A percentile compares a stretch with the other conserved stretches of the same genome.
These are phyloP conservation scores for Camellia sinensis DNA, from an alignment of 148 eudicot species.

Conservation along the genomic window DNA sequence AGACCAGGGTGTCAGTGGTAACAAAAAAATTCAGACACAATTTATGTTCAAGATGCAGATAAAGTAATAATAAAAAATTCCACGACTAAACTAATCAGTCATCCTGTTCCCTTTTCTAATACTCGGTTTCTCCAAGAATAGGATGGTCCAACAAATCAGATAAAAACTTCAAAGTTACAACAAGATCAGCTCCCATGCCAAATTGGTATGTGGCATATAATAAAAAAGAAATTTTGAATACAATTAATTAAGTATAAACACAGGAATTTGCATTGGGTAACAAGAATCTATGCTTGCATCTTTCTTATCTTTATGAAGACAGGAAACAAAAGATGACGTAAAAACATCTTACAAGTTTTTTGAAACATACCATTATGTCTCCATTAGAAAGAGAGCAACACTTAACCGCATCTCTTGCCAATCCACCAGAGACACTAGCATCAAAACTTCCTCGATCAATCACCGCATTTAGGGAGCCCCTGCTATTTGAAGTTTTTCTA, in stretches of 20 bases:
- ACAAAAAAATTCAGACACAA: no score
- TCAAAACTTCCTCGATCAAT: constrained; percentile 71
- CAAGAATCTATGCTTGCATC: not conserved
- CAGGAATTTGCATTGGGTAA: not conserved
- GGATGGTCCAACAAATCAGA: not conserved
- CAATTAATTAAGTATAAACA: not conserved
- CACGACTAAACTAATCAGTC: not conserved
- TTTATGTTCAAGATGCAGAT: no score
- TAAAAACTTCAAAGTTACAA: not conserved
- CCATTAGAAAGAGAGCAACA: constrained; percentile 87
- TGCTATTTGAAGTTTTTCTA: constrained; percentile 21
- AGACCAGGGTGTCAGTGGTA: no score
- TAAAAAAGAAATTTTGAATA: not conserved
- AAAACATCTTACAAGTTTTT: constrained; percentile 9
- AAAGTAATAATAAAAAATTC: not conserved
- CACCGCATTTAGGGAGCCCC: constrained; percentile 43
- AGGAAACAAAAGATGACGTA: not conserved
- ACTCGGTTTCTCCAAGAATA: not conserved
- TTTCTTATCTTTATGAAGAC: not conserved
- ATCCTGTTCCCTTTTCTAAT: not conserved
- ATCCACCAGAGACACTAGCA: constrained; percentile 79
- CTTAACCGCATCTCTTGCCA: constrained; percentile 75
- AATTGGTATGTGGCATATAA: not conserved
- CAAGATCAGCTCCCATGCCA: not conserved
- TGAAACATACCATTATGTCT: constrained; percentile 93